Evolutionary conservation across 352 stramenopile species (phyloP).

Genomic region (Pythium myriotylum): DNA sequence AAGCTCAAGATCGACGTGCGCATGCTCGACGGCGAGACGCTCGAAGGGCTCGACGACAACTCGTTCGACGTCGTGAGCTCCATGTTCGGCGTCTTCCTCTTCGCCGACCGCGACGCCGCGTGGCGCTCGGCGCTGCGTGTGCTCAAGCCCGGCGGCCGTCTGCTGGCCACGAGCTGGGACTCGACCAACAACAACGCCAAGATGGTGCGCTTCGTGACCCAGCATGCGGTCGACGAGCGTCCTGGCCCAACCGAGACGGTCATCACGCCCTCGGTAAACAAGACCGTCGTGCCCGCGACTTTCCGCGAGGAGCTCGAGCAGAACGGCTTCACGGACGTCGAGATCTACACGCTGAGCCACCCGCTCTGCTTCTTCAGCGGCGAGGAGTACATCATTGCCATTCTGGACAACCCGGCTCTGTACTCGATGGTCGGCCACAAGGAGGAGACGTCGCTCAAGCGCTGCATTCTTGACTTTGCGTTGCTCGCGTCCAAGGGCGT

Average conservation of each 20-base stretch:
- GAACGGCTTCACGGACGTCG: slow-evolving; percentile 15
- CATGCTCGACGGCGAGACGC: slow-evolving; percentile 14
- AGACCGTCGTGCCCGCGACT: slow-evolving; percentile 2
- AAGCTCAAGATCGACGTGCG: slow-evolving; percentile 1
- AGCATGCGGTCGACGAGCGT: not conserved
- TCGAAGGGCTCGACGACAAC: slow-evolving; percentile 3
- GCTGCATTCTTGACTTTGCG: slow-evolving; percentile 8
- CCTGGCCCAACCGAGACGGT: not conserved
- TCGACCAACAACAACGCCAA: slow-evolving; percentile 12
- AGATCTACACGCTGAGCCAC: slow-evolving; percentile 12
- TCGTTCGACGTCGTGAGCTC: slow-evolving; percentile 23
- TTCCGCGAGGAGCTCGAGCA: slow-evolving; percentile 16
- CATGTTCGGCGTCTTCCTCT: slow-evolving; percentile 20
- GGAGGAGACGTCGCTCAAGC: slow-evolving; percentile 6
- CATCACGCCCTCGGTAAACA: slow-evolving; percentile 14
- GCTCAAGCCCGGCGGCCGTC: slow-evolving; percentile 17
- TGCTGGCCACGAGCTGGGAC: slow-evolving; percentile 20
- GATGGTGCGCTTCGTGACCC: slow-evolving; percentile 11
- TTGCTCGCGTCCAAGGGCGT: slow-evolving; percentile 7
- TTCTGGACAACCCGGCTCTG: slow-evolving; percentile 19
- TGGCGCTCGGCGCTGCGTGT: slow-evolving; percentile 16
- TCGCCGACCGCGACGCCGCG: slow-evolving; percentile 17
- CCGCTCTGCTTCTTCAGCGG: slow-evolving; percentile 11
- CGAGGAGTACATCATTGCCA: slow-evolving; percentile 11
- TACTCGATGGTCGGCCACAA: slow-evolving; percentile 10